Base-by-base conservation (phyloP, 148 eudicot genomes). In the Limonium bicolor region DNA sequence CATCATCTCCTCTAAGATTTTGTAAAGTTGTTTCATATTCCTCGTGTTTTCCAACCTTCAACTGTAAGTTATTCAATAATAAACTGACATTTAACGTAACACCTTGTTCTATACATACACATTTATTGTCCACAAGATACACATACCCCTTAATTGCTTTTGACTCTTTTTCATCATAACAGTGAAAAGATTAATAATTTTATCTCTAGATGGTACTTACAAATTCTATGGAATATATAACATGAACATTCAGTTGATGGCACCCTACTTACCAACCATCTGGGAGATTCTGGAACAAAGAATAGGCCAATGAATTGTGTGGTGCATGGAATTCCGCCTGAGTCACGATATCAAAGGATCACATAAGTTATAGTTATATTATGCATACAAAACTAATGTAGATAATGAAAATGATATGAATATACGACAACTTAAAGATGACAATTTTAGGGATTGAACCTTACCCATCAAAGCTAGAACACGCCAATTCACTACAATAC, bases 391-490 rank as follows among this genome's bases (percentile, higher is more conserved):
- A 2, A 17, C 22, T 5, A 2, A n/a, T 1, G 24, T 5, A 16
- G 3, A 36, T 1, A 15, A 25, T 9, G 24, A 22, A 8, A 13
- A 14, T 4, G n/a, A 12, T 1, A 10, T 22, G 3, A 40, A 27
- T 3, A n/a, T 11, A 45, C n/a, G 26, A 51, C 8, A 4, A 16
- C 10, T 13, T 48, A n/a, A n/a, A n/a, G n/a, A n/a, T n/a, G n/a
- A n/a, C n/a, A n/a, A n/a, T n/a, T n/a, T n/a, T n/a, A n/a, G n/a
- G n/a, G n/a, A n/a, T n/a, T n/a, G n/a, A n/a, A n/a, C n/a, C n/a
- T n/a, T 53, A 71, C 77, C 77, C 16, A 71, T 59, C 5, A 71
- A 19, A 58, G 68, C 68, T 53, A 71, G 55, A 44, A 11, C 42
- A 19, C 72, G 77, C 77, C 77, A 71, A 14, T 15, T 20, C 22